Percentiles rank a stretch among this genome's conserved stretches.
These are phyloP conservation scores for Carex pumila DNA, from an alignment of 176 grass and related monocot species.

Conservation along the genomic window DNA sequence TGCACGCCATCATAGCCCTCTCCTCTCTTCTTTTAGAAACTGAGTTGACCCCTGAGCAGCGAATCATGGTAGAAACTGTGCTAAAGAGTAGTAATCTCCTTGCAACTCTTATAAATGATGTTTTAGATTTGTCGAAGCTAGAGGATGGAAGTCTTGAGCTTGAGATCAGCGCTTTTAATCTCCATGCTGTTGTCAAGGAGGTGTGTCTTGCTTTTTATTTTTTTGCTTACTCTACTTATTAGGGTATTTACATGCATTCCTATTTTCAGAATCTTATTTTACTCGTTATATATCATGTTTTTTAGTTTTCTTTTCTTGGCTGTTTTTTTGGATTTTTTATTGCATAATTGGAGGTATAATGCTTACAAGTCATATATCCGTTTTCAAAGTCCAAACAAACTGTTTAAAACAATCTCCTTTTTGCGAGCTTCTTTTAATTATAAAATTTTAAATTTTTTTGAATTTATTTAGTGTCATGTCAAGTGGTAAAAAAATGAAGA, in stretches of 20 bases:
- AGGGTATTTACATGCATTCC: not conserved
- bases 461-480: no score
- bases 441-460: no score
- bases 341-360: not conserved
- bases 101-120: constrained; percentile 87
- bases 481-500: no score
- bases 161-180: constrained; percentile 34
- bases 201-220: not conserved
- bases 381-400: no score
- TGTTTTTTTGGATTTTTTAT: not conserved
- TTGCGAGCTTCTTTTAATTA: no score
- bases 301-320: not conserved
- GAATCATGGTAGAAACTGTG: constrained; percentile 85
- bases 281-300: not conserved
- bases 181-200: constrained; percentile 44
- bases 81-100: constrained; percentile 85
- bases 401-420: no score
- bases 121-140: constrained; percentile 82
- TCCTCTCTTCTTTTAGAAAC: constrained; percentile 92
- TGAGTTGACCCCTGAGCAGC: constrained; percentile 77
- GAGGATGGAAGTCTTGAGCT: constrained; percentile 77
- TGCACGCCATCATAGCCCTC: constrained; percentile 93
- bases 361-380: no score
- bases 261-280: not conserved
- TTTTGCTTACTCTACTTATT: not conserved